A percentile compares a stretch with the other conserved stretches of the same genome.
phyloP scores from a whole-genome alignment of 2,329 filamentous ascomycete genomes.

The Penicillium sclerotiorum region DNA sequence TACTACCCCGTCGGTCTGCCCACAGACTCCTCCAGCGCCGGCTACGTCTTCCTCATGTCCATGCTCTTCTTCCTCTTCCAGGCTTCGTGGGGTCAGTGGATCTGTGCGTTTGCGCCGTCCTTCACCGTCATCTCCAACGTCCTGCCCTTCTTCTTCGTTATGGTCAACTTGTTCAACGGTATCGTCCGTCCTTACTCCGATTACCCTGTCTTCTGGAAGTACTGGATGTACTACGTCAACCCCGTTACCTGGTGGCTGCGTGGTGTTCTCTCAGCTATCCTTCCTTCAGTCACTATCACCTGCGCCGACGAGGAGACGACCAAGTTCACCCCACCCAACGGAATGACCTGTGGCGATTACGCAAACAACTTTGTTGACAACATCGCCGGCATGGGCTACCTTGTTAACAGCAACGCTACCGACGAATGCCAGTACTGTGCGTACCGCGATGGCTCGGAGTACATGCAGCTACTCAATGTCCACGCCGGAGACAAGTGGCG shows the following conservation, averaged over 20 bases:
- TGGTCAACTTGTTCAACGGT: slow-evolving; percentile 76
- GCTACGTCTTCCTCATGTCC: slow-evolving; percentile 78
- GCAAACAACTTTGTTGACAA: slow-evolving; percentile 60
- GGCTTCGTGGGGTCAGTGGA: slow-evolving; percentile 79
- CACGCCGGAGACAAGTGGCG: slow-evolving; percentile 66
- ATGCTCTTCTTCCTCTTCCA: slow-evolving; percentile 78
- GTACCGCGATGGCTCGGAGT: slow-evolving; percentile 67
- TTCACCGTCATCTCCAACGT: slow-evolving; percentile 78
- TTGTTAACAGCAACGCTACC: slow-evolving; percentile 63
- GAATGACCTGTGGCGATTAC: slow-evolving; percentile 66
- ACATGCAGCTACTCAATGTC: slow-evolving; percentile 63
- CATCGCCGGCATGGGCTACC: slow-evolving; percentile 58
- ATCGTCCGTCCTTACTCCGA: slow-evolving; percentile 69
- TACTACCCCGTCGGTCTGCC: slow-evolving; percentile 76
- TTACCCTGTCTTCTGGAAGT: slow-evolving; percentile 71
- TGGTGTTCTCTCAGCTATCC: slow-evolving; percentile 66
- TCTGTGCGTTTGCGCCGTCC: slow-evolving; percentile 76
- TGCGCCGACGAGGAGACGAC: slow-evolving; percentile 63
- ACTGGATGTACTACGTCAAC: slow-evolving; percentile 71
- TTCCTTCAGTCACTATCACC: slow-evolving; percentile 54
- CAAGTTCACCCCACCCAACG: slow-evolving; percentile 66
- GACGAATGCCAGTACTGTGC: slow-evolving; percentile 70
- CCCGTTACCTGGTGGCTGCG: slow-evolving; percentile 73
- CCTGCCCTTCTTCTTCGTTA: slow-evolving; percentile 79
- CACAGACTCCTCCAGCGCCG: slow-evolving; percentile 63